These are phyloP conservation scores for Aspergillus hortae DNA, from an alignment of 2,329 filamentous ascomycete species.

Conservation along the genomic window DNA sequence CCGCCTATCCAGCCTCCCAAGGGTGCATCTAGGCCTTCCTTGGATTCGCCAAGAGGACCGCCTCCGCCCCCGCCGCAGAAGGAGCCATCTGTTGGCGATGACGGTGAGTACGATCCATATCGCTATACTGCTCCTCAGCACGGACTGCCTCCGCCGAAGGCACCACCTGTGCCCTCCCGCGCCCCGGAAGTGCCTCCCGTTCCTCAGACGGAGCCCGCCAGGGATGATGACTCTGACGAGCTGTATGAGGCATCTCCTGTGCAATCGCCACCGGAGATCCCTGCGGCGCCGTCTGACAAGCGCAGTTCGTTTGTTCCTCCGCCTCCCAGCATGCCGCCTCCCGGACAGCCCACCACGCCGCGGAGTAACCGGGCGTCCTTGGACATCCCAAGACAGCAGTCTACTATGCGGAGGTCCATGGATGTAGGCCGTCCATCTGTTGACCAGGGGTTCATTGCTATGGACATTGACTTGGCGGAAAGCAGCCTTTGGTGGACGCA, in stretches of 20 bases:
- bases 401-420: slow-evolving; percentile 60
- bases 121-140: slow-evolving; percentile 45
- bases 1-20: slow-evolving; percentile 60
- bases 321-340: slow-evolving; percentile 30
- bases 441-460: slow-evolving; percentile 80
- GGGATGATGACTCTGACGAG: slow-evolving; percentile 44
- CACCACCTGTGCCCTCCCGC: slow-evolving; percentile 20
- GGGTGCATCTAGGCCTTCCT: slow-evolving; percentile 29
- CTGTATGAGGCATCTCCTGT: slow-evolving; percentile 44
- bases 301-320: slow-evolving; percentile 48
- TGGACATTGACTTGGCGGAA: slow-evolving; percentile 74
- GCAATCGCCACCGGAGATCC: slow-evolving; percentile 29
- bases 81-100: slow-evolving; percentile 46
- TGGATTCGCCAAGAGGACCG: slow-evolving; percentile 31
- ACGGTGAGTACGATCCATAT: slow-evolving; percentile 52
- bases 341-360: slow-evolving; percentile 40
- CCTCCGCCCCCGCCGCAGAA: slow-evolving; percentile 48
- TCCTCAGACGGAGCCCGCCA: slow-evolving; percentile 24
- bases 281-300: slow-evolving; percentile 35
- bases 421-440: slow-evolving; percentile 71
- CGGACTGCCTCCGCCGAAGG: slow-evolving; percentile 25
- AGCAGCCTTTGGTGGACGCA: slow-evolving; percentile 84
- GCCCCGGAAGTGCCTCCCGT: slow-evolving; percentile 17
- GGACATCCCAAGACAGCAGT: slow-evolving; percentile 57
- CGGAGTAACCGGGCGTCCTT: slow-evolving; percentile 56